Base-by-base conservation (phyloP, 1,284 basidiomycete species). In the Amylostereum areolatum region DNA sequence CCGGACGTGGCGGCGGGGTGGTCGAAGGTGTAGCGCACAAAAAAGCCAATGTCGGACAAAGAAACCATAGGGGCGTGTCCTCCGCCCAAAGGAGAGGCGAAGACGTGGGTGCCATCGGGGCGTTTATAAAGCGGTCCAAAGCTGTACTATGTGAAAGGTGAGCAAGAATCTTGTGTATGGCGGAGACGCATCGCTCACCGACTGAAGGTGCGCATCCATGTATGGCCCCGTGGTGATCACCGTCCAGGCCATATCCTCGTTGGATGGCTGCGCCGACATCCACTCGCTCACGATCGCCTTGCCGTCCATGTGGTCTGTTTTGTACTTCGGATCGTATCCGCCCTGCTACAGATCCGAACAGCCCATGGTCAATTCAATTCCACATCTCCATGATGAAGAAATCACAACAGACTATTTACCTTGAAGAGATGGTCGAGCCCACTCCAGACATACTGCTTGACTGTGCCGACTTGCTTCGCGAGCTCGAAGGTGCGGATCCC, bases 391-490 rank as follows among this genome's bases (percentile, higher is more conserved):
- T 18, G 18, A 18, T 18, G 18, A 18, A 18, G 18, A 18, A n/a
- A 30, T 1, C 18, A 18, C 18, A 27, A 9, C 27, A 25, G 9
- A 6, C 24, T 11, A 48, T 55, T 24, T 45, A 74, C 74, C 67
- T 75, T 75, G 49, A 62, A 63, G 5, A 61, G 58, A 53, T 76
- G 75, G 50, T 73, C 70, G 11, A 78, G 61, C 48, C 63, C 70
- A 54, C 72, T 74, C 71, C 71, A 78, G 31, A 78, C 62, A 47
- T 73, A 73, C 52, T 78, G 75, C 24, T 64, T 60, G 41, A 75
- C 58, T 32, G 66, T 58, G 7, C 59, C 57, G 1, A 55, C 61
- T 39, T 70, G 65, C 53, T 73, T 70, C 4, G 76, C 73, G 24
- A 69, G 58, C 55, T 79, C 74, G 53, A 72, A 78, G 9, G 77